Percentiles rank a stretch among this genome's conserved stretches.
phyloP scores from a whole-genome alignment of 2,329 filamentous ascomycete species.

The Pleomassaria siparia region DNA sequence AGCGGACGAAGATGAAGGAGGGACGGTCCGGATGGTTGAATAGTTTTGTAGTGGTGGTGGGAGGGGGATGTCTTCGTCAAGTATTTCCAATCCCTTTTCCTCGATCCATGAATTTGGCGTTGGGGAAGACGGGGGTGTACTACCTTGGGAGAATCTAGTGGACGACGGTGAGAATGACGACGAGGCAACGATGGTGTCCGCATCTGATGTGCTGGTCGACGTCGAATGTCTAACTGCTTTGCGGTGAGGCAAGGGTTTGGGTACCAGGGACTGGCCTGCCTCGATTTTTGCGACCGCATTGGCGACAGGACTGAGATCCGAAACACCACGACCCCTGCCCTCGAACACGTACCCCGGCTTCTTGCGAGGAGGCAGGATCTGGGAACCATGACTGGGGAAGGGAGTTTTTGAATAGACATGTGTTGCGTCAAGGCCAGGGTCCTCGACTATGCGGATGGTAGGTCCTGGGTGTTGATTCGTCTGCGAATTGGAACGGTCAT shows the following conservation, averaged over 20 bases:
- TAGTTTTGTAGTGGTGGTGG: slow-evolving; percentile 19
- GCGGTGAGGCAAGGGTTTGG: slow-evolving; percentile 37
- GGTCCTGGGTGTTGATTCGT: slow-evolving; percentile 41
- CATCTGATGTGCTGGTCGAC: slow-evolving; percentile 42
- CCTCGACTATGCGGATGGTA: slow-evolving; percentile 45
- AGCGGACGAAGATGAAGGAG: slow-evolving; percentile 38
- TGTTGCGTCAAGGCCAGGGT: slow-evolving; percentile 24
- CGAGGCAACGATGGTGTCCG: slow-evolving; percentile 41
- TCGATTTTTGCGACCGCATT: slow-evolving; percentile 43
- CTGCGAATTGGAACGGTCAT: slow-evolving; percentile 42
- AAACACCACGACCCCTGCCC: slow-evolving; percentile 42
- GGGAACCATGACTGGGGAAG: slow-evolving; percentile 43
- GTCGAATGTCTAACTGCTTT: slow-evolving; percentile 40
- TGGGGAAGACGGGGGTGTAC: slow-evolving; percentile 42
- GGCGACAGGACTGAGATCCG: slow-evolving; percentile 39
- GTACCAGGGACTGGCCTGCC: slow-evolving; percentile 33
- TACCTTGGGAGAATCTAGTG: slow-evolving; percentile 42
- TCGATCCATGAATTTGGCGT: slow-evolving; percentile 30
- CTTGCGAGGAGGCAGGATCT: slow-evolving; percentile 43
- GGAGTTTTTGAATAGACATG: slow-evolving; percentile 44
- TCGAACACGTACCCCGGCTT: slow-evolving; percentile 42
- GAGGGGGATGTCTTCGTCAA: slow-evolving; percentile 33
- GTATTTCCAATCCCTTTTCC: slow-evolving; percentile 35
- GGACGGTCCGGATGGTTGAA: slow-evolving; percentile 41
- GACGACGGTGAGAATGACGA: slow-evolving; percentile 41